Percentiles rank a stretch among this genome's conserved stretches.
These are phyloP conservation scores for Saururus chinensis DNA, from an alignment of 164 flowering plant species.

Conservation along the genomic window DNA sequence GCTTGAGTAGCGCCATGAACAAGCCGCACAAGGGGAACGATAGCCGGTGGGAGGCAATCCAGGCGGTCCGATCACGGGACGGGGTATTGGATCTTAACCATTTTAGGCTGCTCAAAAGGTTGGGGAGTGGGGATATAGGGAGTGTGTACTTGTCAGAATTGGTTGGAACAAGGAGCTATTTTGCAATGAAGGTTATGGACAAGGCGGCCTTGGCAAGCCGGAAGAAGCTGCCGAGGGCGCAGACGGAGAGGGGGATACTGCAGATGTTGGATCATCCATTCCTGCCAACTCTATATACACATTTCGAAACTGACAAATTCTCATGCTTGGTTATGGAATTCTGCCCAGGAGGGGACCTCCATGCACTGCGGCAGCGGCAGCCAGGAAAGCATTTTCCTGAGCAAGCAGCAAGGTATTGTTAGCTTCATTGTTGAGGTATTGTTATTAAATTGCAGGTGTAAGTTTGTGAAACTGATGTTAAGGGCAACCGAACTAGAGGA, in stretches of 20 bases:
- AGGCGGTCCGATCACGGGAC: constrained; percentile 39
- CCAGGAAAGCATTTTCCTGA: constrained; percentile 76
- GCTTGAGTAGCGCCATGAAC: constrained; percentile 42
- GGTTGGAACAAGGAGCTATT: constrained; percentile 43
- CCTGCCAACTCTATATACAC: constrained; percentile 69
- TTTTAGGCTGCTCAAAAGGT: constrained; percentile 46
- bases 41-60: constrained; percentile 72
- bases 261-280: constrained; percentile 87
- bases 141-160: constrained; percentile 67
- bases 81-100: constrained; percentile 51
- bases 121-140: constrained; percentile 89
- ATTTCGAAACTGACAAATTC: constrained; percentile 73
- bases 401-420: constrained; percentile 70
- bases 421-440: no score
- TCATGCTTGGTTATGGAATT: constrained; percentile 88
- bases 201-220: constrained; percentile 49
- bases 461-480: no score
- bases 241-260: constrained; percentile 82
- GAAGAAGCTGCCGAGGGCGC: constrained; percentile 81
- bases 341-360: constrained; percentile 89
- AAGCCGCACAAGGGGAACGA: constrained; percentile 82
- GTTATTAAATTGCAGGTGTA: no score
- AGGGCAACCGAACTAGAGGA: no score
- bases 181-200: constrained; percentile 91
- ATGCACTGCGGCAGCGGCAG: constrained; percentile 74